Percentiles rank a stretch among this genome's conserved stretches.
These are phyloP conservation scores for Candida ponderosae DNA, from an alignment of 805 yeast species.

Conservation along the genomic window DNA sequence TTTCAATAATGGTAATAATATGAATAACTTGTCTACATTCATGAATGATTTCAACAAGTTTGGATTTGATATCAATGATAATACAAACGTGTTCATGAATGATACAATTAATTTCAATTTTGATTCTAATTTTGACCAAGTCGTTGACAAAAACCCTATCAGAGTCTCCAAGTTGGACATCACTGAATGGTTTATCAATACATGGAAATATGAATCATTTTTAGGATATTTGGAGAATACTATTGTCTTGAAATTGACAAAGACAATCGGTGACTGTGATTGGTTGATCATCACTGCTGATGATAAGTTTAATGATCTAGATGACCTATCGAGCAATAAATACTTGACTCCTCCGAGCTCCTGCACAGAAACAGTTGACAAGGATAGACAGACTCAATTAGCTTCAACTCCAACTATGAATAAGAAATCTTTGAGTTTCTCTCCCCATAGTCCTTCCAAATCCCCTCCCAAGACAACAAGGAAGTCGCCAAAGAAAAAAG, in stretches of 20 bases:
- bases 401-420: not conserved
- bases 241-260: constrained; percentile 26
- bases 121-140: constrained; percentile 16
- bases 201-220: constrained; percentile 32
- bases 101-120: constrained; percentile 23
- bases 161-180: constrained; percentile 28
- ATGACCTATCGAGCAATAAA: constrained; percentile 10
- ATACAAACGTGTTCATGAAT: constrained; percentile 15
- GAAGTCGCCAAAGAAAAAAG: constrained; percentile 3
- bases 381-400: constrained; percentile 7
- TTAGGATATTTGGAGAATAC: constrained; percentile 26
- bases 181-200: constrained; percentile 30
- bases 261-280: constrained; percentile 30
- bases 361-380: constrained; percentile 11
- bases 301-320: constrained; percentile 16
- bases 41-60: constrained; percentile 19
- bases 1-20: constrained; percentile 17
- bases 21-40: constrained; percentile 10
- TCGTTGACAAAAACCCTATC: constrained; percentile 18
- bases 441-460: too few relatives aligned
- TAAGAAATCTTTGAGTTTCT: too few relatives aligned
- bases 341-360: constrained; percentile 20
- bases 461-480: too few relatives aligned
- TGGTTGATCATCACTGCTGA: constrained; percentile 29
- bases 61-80: constrained; percentile 15